These are phyloP conservation scores for Nannizziopsis arthrosporioides DNA, from an alignment of 2,329 filamentous ascomycete species.

Conservation along the genomic window DNA sequence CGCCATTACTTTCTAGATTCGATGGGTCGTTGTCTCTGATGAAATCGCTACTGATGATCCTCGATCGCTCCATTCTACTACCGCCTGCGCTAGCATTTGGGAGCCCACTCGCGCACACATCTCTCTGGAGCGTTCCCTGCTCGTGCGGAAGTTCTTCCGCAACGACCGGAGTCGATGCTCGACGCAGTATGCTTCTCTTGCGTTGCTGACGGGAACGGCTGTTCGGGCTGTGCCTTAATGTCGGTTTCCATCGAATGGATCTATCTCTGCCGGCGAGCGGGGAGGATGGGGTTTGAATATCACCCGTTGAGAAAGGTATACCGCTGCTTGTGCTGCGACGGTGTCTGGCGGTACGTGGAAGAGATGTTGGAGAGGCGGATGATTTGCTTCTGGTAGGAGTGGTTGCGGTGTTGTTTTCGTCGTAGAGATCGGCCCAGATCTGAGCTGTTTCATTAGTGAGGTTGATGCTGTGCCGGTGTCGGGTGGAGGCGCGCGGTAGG, in stretches of 20 bases:
- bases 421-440: slow-evolving; percentile 81
- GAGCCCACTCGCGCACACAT: slow-evolving; percentile 1
- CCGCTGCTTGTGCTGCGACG: slow-evolving; percentile 12
- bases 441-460: slow-evolving; percentile 57
- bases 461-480: slow-evolving; percentile 39
- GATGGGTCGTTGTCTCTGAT: not conserved
- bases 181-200: slow-evolving; percentile 1
- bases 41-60: not conserved
- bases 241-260: slow-evolving; percentile 1
- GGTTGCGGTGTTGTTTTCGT: slow-evolving; percentile 43
- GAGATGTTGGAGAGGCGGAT: slow-evolving; percentile 9
- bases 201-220: not conserved
- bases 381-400: not conserved
- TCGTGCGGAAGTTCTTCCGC: not conserved
- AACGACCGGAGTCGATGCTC: slow-evolving; percentile 7
- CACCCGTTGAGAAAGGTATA: not conserved
- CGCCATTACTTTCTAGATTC: not conserved
- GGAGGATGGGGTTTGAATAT: slow-evolving; percentile 2
- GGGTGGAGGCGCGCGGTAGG: slow-evolving; percentile 22
- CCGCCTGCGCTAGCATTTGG: not conserved
- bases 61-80: not conserved
- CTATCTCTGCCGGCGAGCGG: not conserved
- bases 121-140: not conserved
- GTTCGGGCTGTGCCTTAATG: not conserved
- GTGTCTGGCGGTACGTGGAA: slow-evolving; percentile 12